A percentile compares a stretch with the other conserved stretches of the same genome.
phyloP scores from a whole-genome alignment of 768 basidiomycete genomes.

The Infundibulicybe gibba region DNA sequence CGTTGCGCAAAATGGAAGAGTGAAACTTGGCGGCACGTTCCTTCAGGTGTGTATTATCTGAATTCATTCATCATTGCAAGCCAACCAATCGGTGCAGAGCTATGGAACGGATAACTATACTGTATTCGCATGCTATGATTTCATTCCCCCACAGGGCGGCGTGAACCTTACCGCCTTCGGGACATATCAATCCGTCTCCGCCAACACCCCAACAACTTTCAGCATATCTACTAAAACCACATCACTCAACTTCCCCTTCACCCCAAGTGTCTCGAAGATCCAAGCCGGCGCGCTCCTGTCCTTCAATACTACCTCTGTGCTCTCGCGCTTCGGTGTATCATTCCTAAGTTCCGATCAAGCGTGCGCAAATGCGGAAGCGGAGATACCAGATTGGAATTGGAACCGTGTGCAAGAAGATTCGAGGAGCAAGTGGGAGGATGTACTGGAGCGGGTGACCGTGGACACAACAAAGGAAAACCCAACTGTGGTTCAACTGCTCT shows the following conservation, averaged over 20 bases:
- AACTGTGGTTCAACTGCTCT: conserved; percentile 39
- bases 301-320: conserved; percentile 33
- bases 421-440: conserved; percentile 36
- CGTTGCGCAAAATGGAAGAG: conserved; percentile 26
- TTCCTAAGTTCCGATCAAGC: conserved; percentile 50
- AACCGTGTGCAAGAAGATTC: conserved; percentile 35
- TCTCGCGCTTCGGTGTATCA: conserved; percentile 56
- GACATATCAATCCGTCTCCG: conserved; percentile 34
- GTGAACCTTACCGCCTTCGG: conserved; percentile 26
- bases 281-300: conserved; percentile 44
- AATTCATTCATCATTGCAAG: not conserved
- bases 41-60: conserved; percentile 28
- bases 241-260: conserved; percentile 33
- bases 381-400: conserved; percentile 48
- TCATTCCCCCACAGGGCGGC: conserved; percentile 21
- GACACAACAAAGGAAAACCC: conserved; percentile 33
- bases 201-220: conserved; percentile 28
- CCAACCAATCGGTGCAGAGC: conserved; percentile 25
- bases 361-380: conserved; percentile 53
- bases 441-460: conserved; percentile 32
- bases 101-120: conserved; percentile 48
- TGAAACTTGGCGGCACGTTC: conserved; percentile 39
- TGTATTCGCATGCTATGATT: conserved; percentile 46
- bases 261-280: conserved; percentile 28
- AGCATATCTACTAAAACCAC: conserved; percentile 27